phyloP scores from a whole-genome alignment of 169 alveolate species.

The Condylostoma magnum region DNA sequence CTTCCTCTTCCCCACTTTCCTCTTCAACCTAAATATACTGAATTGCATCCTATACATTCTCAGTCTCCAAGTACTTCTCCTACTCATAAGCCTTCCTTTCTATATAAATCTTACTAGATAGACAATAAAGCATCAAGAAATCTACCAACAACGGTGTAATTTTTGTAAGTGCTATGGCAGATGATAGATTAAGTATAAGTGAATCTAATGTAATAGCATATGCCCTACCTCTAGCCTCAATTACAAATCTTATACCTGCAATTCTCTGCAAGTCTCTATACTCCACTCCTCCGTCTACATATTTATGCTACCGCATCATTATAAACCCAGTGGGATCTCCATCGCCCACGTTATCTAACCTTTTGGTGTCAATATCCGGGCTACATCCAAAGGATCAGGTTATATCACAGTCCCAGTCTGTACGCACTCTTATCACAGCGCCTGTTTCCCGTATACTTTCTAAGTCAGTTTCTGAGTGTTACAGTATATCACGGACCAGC shows the following conservation, averaged over 20 bases:
- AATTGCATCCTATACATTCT: conserved; percentile 7
- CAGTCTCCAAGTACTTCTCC: background rate
- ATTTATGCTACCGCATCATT: background rate
- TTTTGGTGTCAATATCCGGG: background rate
- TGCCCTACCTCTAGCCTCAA: background rate
- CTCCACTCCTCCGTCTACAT: background rate
- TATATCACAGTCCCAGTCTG: conserved; percentile 25
- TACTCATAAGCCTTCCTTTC: conserved; percentile 1
- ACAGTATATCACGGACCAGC: conserved; percentile 5
- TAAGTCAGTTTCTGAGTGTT: background rate
- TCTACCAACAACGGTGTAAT: conserved; percentile 23
- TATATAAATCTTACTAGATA: too few relatives aligned
- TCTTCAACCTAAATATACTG: too few relatives aligned
- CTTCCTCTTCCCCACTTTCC: too few relatives aligned
- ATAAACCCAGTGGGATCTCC: conserved; percentile 12
- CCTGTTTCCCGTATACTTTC: conserved; percentile 13
- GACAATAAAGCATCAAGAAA: conserved; percentile 8
- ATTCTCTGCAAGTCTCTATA: background rate
- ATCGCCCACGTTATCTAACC: background rate
- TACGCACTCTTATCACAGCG: conserved; percentile 12
- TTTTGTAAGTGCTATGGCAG: conserved; percentile 8
- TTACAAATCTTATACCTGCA: background rate
- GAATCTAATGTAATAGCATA: conserved; percentile 18
- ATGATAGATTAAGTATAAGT: conserved; percentile 4
- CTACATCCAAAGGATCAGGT: conserved; percentile 1